These are phyloP conservation scores for Angomonas ambiguus DNA, from an alignment of 208 protist genomes.

Conservation along the genomic window DNA sequence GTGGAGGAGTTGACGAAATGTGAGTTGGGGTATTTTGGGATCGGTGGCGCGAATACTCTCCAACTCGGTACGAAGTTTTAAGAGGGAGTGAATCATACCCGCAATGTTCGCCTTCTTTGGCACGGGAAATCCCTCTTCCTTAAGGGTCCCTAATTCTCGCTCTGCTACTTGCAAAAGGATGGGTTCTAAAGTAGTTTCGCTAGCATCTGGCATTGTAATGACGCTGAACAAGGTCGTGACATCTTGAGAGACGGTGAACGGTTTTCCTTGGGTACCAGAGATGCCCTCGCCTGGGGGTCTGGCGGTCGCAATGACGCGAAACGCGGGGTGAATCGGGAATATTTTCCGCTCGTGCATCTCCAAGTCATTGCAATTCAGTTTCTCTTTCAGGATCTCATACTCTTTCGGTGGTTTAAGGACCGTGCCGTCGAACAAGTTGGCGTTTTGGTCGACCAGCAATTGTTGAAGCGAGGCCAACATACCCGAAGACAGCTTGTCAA, in stretches of 20 bases:
- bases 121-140: constrained; percentile 11
- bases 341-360: constrained; percentile 56
- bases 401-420: constrained; percentile 62
- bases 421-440: constrained; percentile 81
- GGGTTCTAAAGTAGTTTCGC: constrained; percentile 31
- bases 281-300: constrained; percentile 33
- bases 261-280: constrained; percentile 6
- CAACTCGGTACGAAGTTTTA: constrained; percentile 47
- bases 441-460: constrained; percentile 75
- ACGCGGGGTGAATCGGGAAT: constrained; percentile 85
- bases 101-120: constrained; percentile 11
- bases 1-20: constrained; percentile 66
- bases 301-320: constrained; percentile 86
- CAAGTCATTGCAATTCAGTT: constrained; percentile 19
- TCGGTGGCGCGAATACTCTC: constrained; percentile 45
- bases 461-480: constrained; percentile 79
- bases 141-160: constrained; percentile 24
- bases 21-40: constrained; percentile 66
- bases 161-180: constrained; percentile 46
- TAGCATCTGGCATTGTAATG: constrained; percentile 60
- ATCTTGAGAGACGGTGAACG: constrained; percentile 77
- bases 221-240: constrained; percentile 87
- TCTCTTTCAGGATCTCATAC: constrained; percentile 57
- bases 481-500: constrained; percentile 80
- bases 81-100: constrained; percentile 22